Evolutionary conservation across 1,284 basidiomycete species (phyloP).

Genomic region (Cystobasidiaceae sp.): DNA sequence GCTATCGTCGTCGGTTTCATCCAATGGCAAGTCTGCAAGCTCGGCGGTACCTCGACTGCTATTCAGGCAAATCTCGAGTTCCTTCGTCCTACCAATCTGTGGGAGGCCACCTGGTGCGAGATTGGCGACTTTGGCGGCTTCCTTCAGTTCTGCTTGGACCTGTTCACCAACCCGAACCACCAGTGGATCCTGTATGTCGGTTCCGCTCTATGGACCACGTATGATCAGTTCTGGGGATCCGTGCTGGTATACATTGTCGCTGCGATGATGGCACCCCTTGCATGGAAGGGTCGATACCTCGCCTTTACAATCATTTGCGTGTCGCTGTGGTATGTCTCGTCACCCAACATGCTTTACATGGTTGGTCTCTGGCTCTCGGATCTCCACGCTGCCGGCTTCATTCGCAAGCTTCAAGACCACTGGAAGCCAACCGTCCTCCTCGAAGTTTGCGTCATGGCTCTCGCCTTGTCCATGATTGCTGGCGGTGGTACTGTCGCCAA

Average conservation of each 20-base stretch:
- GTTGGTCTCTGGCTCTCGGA: constrained; percentile 47
- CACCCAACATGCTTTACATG: constrained; percentile 47
- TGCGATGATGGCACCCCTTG: constrained; percentile 46
- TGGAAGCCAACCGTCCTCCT: constrained; percentile 46
- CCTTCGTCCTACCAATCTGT: constrained; percentile 44
- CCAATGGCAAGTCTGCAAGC: constrained; percentile 45
- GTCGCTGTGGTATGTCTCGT: constrained; percentile 44
- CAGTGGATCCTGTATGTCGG: constrained; percentile 47
- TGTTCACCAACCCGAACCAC: constrained; percentile 48
- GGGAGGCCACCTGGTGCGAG: constrained; percentile 47
- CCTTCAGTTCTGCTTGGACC: constrained; percentile 46
- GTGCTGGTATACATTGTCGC: constrained; percentile 48
- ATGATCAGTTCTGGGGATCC: constrained; percentile 50
- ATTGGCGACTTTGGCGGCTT: constrained; percentile 47
- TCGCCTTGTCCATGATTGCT: constrained; percentile 44
- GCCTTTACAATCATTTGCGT: constrained; percentile 43
- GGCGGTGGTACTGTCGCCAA: constrained; percentile 46
- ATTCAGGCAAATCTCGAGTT: constrained; percentile 41
- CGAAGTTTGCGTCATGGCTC: constrained; percentile 44
- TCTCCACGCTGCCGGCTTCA: constrained; percentile 47
- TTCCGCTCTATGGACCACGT: constrained; percentile 49
- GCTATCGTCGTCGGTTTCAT: constrained; percentile 47
- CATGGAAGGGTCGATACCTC: constrained; percentile 45
- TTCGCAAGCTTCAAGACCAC: constrained; percentile 47
- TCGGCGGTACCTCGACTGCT: constrained; percentile 42